A percentile compares a stretch with the other conserved stretches of the same genome.
Evolutionary conservation across 2,329 filamentous ascomycete species (phyloP).

Genomic region (Microdochium nivale): DNA sequence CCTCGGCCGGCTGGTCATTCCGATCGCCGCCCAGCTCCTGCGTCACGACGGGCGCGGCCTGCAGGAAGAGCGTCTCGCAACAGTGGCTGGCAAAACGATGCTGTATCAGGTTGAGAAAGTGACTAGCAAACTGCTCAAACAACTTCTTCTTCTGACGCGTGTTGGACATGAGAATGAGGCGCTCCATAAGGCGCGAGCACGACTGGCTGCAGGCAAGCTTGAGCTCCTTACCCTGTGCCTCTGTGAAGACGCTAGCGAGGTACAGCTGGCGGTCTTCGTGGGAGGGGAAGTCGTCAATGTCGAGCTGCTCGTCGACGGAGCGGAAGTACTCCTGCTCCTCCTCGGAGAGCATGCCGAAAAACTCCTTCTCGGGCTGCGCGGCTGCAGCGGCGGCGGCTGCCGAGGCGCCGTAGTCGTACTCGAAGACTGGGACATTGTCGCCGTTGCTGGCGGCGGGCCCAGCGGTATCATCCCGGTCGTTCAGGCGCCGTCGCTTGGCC

Average conservation of each 20-base stretch:
- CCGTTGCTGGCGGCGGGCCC: conserved; percentile 5
- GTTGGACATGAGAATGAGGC: conserved; percentile 74
- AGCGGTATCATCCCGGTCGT: conserved; percentile 12
- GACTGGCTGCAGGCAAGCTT: conserved; percentile 95
- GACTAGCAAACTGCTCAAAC: conserved; percentile 75
- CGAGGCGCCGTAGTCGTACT: conserved; percentile 12
- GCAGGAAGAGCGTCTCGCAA: conserved; percentile 85
- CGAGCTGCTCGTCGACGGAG: conserved; percentile 79
- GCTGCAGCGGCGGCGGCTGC: conserved; percentile 3
- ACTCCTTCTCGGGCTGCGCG: conserved; percentile 51
- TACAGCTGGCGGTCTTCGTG: conserved; percentile 64
- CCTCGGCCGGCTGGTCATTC: conserved; percentile 27
- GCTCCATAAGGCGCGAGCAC: conserved; percentile 87
- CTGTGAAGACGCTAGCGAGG: conserved; percentile 73
- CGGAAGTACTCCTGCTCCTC: conserved; percentile 96
- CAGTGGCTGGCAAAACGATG: conserved; percentile 97
- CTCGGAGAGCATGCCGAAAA: conserved; percentile 88
- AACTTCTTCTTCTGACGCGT: conserved; percentile 75
- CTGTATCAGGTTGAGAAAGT: conserved; percentile 84
- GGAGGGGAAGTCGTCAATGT: conserved; percentile 77
- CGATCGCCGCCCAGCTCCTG: conserved; percentile 55
- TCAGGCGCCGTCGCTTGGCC: conserved; percentile 17
- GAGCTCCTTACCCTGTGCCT: conserved; percentile 85
- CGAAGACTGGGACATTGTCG: conserved; percentile 3
- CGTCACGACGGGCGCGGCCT: conserved; percentile 70